Evolutionary conservation across 2,329 filamentous ascomycete genomes (phyloP).

Genomic region (Chrysosporium queenslandicum): DNA sequence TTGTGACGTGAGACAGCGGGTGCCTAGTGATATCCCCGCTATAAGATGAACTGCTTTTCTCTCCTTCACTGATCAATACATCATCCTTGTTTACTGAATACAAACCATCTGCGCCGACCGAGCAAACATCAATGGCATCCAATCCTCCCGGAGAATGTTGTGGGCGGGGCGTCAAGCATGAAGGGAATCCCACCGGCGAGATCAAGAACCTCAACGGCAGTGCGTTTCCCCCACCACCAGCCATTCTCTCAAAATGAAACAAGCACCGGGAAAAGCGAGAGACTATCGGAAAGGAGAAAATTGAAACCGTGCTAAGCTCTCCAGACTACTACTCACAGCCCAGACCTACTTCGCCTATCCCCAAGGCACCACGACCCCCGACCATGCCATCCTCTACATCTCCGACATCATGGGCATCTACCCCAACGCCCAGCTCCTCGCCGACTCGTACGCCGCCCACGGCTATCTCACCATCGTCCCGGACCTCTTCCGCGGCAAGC

Average conservation of each 20-base stretch:
- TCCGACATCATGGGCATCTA: conserved; percentile 52
- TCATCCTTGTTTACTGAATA: too few relatives aligned
- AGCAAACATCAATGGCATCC: conserved; percentile 39
- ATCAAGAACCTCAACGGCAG: conserved; percentile 40
- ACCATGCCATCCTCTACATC: conserved; percentile 48
- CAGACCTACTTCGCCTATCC: conserved; percentile 48
- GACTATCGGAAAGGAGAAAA: neutral
- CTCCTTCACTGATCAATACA: too few relatives aligned
- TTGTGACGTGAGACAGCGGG: too few relatives aligned
- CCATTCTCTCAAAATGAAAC: neutral
- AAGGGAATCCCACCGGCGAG: conserved; percentile 41
- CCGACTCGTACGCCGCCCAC: conserved; percentile 64
- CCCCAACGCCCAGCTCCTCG: conserved; percentile 54
- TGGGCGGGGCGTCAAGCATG: conserved; percentile 42
- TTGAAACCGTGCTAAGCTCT: neutral
- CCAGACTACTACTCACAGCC: too few relatives aligned
- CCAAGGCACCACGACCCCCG: conserved; percentile 40
- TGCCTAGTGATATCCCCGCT: too few relatives aligned
- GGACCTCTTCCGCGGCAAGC: conserved; percentile 60
- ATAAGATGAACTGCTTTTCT: too few relatives aligned
- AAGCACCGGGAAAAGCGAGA: neutral
- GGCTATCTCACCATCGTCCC: conserved; percentile 61
- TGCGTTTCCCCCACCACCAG: conserved; percentile 20
- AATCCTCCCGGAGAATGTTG: conserved; percentile 43
- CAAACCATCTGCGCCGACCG: neutral